A percentile compares a stretch with the other conserved stretches of the same genome.
These are phyloP conservation scores for Xylaria acuta DNA, from an alignment of 495 filamentous ascomycete genomes.

Conservation along the genomic window DNA sequence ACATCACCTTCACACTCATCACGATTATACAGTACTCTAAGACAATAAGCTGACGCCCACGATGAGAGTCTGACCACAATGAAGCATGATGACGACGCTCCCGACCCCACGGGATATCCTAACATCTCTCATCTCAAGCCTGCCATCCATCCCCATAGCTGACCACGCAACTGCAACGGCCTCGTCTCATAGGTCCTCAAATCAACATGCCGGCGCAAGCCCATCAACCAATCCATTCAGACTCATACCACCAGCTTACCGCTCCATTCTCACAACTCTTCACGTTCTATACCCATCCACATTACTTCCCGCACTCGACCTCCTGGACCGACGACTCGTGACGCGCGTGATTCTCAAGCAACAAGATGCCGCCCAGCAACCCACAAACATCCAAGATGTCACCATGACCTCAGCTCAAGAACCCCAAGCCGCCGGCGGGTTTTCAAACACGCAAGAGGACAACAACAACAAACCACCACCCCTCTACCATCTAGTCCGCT, in stretches of 20 bases:
- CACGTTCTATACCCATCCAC: constrained; percentile 68
- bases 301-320: constrained; percentile 77
- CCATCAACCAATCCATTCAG: constrained; percentile 46
- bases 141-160: constrained; percentile 46
- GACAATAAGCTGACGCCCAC: neutral
- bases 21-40: neutral
- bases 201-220: constrained; percentile 7
- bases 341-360: constrained; percentile 41
- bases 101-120: constrained; percentile 51
- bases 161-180: constrained; percentile 5
- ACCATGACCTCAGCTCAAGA: constrained; percentile 22
- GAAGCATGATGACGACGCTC: constrained; percentile 33
- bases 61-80: neutral
- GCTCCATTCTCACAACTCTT: constrained; percentile 62
- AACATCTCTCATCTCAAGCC: constrained; percentile 52
- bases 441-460: neutral
- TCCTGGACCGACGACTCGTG: constrained; percentile 77
- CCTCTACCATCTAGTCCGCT: constrained; percentile 48
- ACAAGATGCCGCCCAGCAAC: constrained; percentile 34
- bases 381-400: neutral
- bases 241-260: constrained; percentile 43
- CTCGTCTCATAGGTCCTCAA: constrained; percentile 11
- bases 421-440: neutral
- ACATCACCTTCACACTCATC: neutral
- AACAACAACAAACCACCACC: constrained; percentile 12